These are phyloP conservation scores for Trichoderma oligosporum DNA, from an alignment of 2,329 filamentous ascomycete genomes.

Conservation along the genomic window DNA sequence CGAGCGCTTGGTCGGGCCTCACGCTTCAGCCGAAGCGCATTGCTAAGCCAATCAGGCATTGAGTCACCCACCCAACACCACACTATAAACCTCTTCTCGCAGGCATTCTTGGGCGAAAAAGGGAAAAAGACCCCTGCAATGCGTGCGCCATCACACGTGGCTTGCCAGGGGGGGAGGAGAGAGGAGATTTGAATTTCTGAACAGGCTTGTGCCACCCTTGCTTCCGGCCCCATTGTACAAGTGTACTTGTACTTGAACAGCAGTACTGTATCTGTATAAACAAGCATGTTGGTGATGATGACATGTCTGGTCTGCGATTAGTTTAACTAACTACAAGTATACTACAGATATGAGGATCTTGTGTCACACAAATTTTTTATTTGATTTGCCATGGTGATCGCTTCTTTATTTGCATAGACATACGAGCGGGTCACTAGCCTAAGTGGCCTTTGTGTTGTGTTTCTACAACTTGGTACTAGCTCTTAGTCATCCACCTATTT, in stretches of 20 bases:
- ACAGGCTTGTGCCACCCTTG: too few species aligned
- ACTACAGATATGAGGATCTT: too few species aligned
- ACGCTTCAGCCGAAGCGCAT: constrained; percentile 20
- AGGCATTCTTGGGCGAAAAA: constrained; percentile 2
- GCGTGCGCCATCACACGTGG: constrained; percentile 19
- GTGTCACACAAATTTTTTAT: background rate
- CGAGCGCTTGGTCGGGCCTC: constrained; percentile 17
- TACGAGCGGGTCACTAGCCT: background rate
- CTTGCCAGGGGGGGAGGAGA: constrained; percentile 19
- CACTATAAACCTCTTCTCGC: background rate
- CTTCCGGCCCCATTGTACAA: background rate
- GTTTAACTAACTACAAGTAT: too few species aligned
- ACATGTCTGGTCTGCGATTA: background rate
- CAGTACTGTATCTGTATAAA: too few species aligned
- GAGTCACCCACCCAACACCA: background rate
- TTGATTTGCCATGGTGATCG: background rate
- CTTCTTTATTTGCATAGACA: background rate
- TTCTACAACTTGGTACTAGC: background rate
- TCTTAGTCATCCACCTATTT: background rate
- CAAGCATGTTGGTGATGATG: background rate
- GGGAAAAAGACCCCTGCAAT: constrained; percentile 12
- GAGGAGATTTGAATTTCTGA: too few species aligned
- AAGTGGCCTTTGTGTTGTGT: background rate
- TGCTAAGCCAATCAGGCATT: constrained; percentile 13
- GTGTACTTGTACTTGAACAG: too few species aligned